Percentiles rank a stretch among this genome's conserved stretches.
Evolutionary conservation across 1,284 basidiomycete species (phyloP).

Genomic region (Marasmius fiardii): DNA sequence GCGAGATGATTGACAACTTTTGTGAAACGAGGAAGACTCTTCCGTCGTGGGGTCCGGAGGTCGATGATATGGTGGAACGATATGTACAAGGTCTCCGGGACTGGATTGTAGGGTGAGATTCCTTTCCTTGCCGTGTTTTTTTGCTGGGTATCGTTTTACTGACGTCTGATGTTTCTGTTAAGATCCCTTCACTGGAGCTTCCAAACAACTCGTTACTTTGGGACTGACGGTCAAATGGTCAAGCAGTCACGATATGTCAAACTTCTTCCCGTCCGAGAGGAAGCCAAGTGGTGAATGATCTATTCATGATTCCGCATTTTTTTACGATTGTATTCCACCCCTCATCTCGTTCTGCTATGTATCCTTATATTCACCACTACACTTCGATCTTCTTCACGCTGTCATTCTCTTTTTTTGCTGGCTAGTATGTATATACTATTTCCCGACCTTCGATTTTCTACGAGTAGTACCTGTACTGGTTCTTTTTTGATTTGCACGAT

Average conservation of each 20-base stretch:
- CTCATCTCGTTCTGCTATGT: background rate
- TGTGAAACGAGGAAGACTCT: constrained; percentile 36
- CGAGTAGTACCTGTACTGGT: background rate
- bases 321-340: background rate
- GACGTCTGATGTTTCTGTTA: background rate
- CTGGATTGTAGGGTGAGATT: constrained; percentile 52
- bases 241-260: constrained; percentile 43
- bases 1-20: constrained; percentile 45
- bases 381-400: background rate
- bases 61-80: constrained; percentile 45
- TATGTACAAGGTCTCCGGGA: constrained; percentile 52
- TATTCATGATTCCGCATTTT: background rate
- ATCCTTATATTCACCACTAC: background rate
- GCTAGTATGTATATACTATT: background rate
- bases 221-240: constrained; percentile 39
- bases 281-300: constrained; percentile 8
- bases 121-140: background rate
- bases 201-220: constrained; percentile 54
- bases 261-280: constrained; percentile 31
- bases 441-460: background rate
- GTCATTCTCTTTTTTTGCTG: background rate
- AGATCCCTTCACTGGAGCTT: constrained; percentile 59
- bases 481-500: background rate
- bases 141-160: background rate
- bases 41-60: constrained; percentile 50